Base-by-base conservation (phyloP, 192 early-diverging fungal species). In the Funneliformis mosseae region DNA sequence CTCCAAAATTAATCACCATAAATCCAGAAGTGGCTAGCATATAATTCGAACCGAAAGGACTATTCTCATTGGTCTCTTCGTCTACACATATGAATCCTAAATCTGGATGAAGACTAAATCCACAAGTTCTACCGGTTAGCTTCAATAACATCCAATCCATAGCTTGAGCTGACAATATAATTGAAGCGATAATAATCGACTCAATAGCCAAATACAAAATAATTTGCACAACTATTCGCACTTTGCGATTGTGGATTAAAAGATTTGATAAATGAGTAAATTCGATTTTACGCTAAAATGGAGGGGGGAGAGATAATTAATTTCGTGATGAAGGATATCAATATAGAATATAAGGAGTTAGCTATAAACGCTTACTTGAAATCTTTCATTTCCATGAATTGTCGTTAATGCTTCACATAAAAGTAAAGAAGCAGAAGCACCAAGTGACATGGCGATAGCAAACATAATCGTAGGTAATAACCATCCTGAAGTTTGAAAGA, bases 321-420 rank as follows among this genome's bases (percentile, higher is more conserved):
- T 46, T 46, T 46, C 9, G 8, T 46, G 12, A 8, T 12, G 12
- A 46, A 3, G 16, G 12, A 14, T 48, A 12, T 43, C 8, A 43
- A 43, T 8, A 43, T 43, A n/a, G 4, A 43, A 43, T 43, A 43
- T 43, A 43, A 43, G 8, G 8, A n/a, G n/a, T n/a, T n/a, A 43
- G 42, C 42, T 43, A 43, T 43, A 43, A 43, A 43, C 8, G 42
- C 3, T 5, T 64, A 64, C 62, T 23, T 64, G 62, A 64, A 64
- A 64, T 25, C 25, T 8, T 28, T 64, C 62, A 28, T 64, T 64
- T 27, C 62, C 62, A 25, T 9, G 62, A 10, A 64, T 10, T 9
- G 23, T 27, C n/a, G 23, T 64, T 27, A 64, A 64, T 28, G 27
- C 62, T 64, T 64, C 62, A 64, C 62, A 64, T 64, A 64, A 64